Evolutionary conservation across 2,329 filamentous ascomycete species (phyloP).

Genomic region (Fusarium pseudograminearum): DNA sequence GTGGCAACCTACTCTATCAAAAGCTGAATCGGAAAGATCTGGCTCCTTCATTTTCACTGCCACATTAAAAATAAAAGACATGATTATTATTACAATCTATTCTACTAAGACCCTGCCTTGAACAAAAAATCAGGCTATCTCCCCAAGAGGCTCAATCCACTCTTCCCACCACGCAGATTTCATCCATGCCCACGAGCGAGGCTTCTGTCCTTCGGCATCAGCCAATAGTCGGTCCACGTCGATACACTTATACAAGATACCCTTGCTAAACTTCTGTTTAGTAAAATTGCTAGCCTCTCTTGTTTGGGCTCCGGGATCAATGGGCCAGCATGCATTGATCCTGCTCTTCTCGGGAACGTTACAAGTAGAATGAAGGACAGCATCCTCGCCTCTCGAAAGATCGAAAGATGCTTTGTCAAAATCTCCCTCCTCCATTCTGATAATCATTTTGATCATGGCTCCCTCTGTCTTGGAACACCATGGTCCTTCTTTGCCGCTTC

Average conservation of each 20-base stretch:
- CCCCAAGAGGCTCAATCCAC: not conserved
- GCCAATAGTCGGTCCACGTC: not conserved
- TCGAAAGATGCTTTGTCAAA: not conserved
- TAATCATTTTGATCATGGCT: not conserved
- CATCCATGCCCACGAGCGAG: not conserved
- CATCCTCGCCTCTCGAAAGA: not conserved
- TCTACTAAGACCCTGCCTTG: rapidly evolving
- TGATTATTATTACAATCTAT: rapidly evolving
- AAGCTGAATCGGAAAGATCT: rapidly evolving
- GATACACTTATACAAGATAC: not conserved
- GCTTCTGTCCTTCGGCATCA: not conserved
- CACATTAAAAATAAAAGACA: too few species aligned
- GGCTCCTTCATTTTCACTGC: rapidly evolving
- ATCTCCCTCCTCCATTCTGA: slow-evolving; percentile 21
- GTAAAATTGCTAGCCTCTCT: not conserved
- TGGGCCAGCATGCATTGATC: not conserved
- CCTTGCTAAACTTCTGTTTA: not conserved
- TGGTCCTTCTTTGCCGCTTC: slow-evolving; percentile 32
- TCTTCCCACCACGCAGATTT: not conserved
- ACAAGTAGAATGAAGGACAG: not conserved
- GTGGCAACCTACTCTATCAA: too few species aligned
- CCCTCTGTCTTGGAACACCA: slow-evolving; percentile 37
- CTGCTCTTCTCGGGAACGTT: slow-evolving; percentile 8
- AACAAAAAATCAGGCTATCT: rapidly evolving
- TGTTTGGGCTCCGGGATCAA: not conserved